Evolutionary conservation across 208 protist species (phyloP).

Genomic region (Lotmaria passim): DNA sequence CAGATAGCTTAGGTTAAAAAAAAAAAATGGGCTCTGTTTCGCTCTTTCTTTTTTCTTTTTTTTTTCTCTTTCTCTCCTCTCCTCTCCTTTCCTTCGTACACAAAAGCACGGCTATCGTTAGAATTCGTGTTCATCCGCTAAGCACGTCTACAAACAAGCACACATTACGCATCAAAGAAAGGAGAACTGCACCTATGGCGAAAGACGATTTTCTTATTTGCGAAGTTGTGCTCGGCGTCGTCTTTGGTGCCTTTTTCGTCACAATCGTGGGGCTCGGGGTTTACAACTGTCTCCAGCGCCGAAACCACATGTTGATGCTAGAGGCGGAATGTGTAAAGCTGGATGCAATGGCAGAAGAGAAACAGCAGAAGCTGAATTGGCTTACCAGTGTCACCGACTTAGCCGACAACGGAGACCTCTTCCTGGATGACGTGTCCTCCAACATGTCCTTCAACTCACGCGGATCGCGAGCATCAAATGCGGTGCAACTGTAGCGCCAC

Average conservation of each 20-base stretch:
- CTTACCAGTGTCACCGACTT: slow-evolving; percentile 1
- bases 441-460: slow-evolving; percentile 1
- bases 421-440: background rate
- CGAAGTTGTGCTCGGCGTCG: background rate
- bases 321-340: slow-evolving; percentile 6
- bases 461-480: background rate
- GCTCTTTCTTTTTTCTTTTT: too few relatives aligned
- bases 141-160: too few relatives aligned
- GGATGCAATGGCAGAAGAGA: background rate
- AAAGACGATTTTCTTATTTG: background rate
- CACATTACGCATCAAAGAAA: too few relatives aligned
- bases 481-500: background rate
- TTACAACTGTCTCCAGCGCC: slow-evolving; percentile 6
- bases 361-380: slow-evolving; percentile 15
- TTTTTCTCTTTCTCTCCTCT: too few relatives aligned
- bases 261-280: slow-evolving; percentile 1
- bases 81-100: too few relatives aligned
- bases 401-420: slow-evolving; percentile 2
- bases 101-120: too few relatives aligned
- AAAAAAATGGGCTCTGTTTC: too few relatives aligned
- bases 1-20: too few relatives aligned
- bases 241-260: slow-evolving; percentile 16
- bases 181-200: background rate
- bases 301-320: background rate
- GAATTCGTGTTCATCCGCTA: too few relatives aligned